Evolutionary conservation across 176 grass and related monocot species (phyloP).

Genomic region (Oryza australiensis): DNA sequence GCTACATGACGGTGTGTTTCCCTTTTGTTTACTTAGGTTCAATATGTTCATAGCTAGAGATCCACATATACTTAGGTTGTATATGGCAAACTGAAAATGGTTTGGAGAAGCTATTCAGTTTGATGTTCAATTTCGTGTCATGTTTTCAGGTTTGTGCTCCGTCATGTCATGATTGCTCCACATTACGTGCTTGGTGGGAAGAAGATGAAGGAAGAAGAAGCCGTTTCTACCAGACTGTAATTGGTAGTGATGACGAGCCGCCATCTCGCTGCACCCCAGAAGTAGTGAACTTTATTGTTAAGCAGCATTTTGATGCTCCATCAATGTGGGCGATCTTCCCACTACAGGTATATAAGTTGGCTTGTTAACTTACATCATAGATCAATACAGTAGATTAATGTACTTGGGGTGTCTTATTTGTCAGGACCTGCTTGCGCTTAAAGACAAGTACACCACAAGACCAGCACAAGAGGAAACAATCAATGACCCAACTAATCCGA

Average conservation of each 20-base stretch:
- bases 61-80: slow-evolving; percentile 13
- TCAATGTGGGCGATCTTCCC: slow-evolving; percentile 99
- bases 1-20: slow-evolving; percentile 88
- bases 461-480: slow-evolving; percentile 94
- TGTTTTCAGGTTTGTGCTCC: slow-evolving; percentile 90
- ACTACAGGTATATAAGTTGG: slow-evolving; percentile 67
- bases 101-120: slow-evolving; percentile 7
- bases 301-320: slow-evolving; percentile 83
- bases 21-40: not conserved
- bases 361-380: not conserved
- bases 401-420: slow-evolving; percentile 20
- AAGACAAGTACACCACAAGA: slow-evolving; percentile 86
- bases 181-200: slow-evolving; percentile 98
- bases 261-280: slow-evolving; percentile 79
- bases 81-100: not conserved
- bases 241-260: slow-evolving; percentile 70
- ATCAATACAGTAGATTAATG: slow-evolving; percentile 8
- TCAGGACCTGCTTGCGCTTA: slow-evolving; percentile 94
- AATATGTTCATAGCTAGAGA: not conserved
- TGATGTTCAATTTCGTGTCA: slow-evolving; percentile 1
- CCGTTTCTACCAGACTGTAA: slow-evolving; percentile 63
- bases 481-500: slow-evolving; percentile 98
- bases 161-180: slow-evolving; percentile 98
- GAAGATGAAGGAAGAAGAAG: slow-evolving; percentile 79
- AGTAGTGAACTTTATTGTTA: slow-evolving; percentile 77